Evolutionary conservation across 2,329 filamentous ascomycete genomes (phyloP).

Genomic region (Talaromyces sp.): DNA sequence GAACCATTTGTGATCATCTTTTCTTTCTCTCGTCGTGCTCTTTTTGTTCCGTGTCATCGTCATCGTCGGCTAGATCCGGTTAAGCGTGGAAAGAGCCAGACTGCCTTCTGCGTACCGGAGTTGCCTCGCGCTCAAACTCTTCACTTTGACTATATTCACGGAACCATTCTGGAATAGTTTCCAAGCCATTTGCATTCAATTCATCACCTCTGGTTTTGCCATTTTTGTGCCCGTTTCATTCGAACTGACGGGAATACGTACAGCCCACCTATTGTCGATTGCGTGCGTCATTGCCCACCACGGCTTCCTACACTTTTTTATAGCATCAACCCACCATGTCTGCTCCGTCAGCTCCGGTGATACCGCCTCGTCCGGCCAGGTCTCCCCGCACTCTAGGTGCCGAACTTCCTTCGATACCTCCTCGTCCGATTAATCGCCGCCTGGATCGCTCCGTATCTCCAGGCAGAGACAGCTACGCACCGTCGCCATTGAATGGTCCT

Average conservation of each 20-base stretch:
- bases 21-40: background rate
- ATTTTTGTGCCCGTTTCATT: background rate
- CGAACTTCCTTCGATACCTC: constrained; percentile 58
- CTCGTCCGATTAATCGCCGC: constrained; percentile 65
- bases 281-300: constrained; percentile 16
- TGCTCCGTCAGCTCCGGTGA: constrained; percentile 49
- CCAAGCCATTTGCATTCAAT: background rate
- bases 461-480: constrained; percentile 72
- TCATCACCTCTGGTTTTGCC: background rate
- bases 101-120: constrained; percentile 6
- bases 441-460: constrained; percentile 74
- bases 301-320: constrained; percentile 15
- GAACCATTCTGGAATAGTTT: background rate
- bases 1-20: background rate
- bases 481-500: constrained; percentile 76
- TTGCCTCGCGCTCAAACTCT: constrained; percentile 13
- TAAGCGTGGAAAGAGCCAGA: constrained; percentile 13
- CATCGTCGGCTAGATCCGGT: constrained; percentile 19
- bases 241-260: background rate
- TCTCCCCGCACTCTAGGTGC: constrained; percentile 46
- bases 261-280: background rate
- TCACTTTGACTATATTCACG: background rate
- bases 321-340: constrained; percentile 32
- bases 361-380: constrained; percentile 62
- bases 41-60: constrained; percentile 5